Conservation (phyloP, 495 filamentous ascomycete genomes). For the Aspergillus saccharolyticus region DNA sequence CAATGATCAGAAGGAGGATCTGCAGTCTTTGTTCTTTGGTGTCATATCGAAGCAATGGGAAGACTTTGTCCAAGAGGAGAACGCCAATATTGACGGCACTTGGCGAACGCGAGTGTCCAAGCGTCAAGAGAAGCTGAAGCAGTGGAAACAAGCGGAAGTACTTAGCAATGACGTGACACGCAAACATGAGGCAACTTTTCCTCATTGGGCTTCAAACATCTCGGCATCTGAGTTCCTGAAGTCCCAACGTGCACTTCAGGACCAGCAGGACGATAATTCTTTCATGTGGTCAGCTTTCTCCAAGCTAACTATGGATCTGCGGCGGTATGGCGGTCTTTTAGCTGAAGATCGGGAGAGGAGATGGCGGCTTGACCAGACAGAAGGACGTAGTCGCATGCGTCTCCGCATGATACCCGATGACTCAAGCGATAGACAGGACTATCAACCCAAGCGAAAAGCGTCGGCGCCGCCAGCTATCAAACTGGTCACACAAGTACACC, state of each 20-base stretch:
- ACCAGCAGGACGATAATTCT: slow-evolving; percentile 79
- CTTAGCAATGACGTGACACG: slow-evolving; percentile 64
- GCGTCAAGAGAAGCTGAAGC: slow-evolving; percentile 73
- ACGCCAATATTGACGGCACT: slow-evolving; percentile 66
- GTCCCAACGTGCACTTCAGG: slow-evolving; percentile 79
- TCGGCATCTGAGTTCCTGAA: slow-evolving; percentile 88
- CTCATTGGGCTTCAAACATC: slow-evolving; percentile 90
- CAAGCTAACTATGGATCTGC: slow-evolving; percentile 67
- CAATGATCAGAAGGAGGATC: slow-evolving; percentile 72
- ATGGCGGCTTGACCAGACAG: slow-evolving; percentile 91
- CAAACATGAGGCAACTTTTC: slow-evolving; percentile 76
- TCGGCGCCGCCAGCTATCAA: slow-evolving; percentile 42
- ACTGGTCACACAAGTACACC: slow-evolving; percentile 31
- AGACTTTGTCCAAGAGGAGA: slow-evolving; percentile 74
- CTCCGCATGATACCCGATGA: slow-evolving; percentile 76
- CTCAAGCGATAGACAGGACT: slow-evolving; percentile 61
- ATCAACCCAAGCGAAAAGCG: slow-evolving; percentile 77
- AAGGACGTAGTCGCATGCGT: slow-evolving; percentile 93
- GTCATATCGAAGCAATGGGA: slow-evolving; percentile 78
- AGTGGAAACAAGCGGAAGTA: slow-evolving; percentile 66
- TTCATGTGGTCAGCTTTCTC: slow-evolving; percentile 70
- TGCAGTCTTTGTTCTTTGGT: slow-evolving; percentile 75
- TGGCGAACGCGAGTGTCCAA: slow-evolving; percentile 62
- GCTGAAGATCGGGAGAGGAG: slow-evolving; percentile 59
- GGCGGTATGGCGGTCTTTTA: slow-evolving; percentile 72